Conservation (phyloP, 768 basidiomycete genomes). For the Boletus sp. region DNA sequence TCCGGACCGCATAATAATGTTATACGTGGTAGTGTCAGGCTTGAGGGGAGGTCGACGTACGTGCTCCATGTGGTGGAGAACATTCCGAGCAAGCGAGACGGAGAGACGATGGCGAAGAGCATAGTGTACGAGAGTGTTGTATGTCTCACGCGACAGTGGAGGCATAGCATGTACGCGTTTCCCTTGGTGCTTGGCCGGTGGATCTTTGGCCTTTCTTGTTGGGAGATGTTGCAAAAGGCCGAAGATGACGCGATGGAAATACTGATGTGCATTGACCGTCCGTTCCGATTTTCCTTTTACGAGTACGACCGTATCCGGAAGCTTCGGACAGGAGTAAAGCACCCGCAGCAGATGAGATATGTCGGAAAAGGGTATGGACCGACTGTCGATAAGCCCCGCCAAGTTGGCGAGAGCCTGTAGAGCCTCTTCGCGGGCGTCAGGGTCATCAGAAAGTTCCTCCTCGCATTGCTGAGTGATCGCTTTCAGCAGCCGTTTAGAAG, state of each 20-base stretch:
- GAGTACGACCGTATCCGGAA: slow-evolving; percentile 40
- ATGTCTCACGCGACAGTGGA: slow-evolving; percentile 41
- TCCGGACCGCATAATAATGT: slow-evolving; percentile 56
- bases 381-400: slow-evolving; percentile 49
- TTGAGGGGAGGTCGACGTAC: slow-evolving; percentile 39
- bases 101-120: slow-evolving; percentile 60
- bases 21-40: slow-evolving; percentile 53
- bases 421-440: slow-evolving; percentile 32
- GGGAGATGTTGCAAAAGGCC: slow-evolving; percentile 39
- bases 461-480: slow-evolving; percentile 32
- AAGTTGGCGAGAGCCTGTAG: slow-evolving; percentile 65
- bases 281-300: slow-evolving; percentile 19
- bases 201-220: slow-evolving; percentile 21
- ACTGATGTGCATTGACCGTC: slow-evolving; percentile 41
- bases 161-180: slow-evolving; percentile 23
- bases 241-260: slow-evolving; percentile 48
- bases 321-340: slow-evolving; percentile 47
- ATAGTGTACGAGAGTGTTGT: slow-evolving; percentile 67
- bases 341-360: slow-evolving; percentile 46
- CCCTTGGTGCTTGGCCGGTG: slow-evolving; percentile 8
- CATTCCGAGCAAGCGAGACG: slow-evolving; percentile 41
- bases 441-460: slow-evolving; percentile 30
- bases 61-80: slow-evolving; percentile 57
- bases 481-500: slow-evolving; percentile 32
- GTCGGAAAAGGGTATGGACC: slow-evolving; percentile 44